phyloP scores from a whole-genome alignment of 2,329 filamentous ascomycete genomes.

The Xylariaceae sp. region DNA sequence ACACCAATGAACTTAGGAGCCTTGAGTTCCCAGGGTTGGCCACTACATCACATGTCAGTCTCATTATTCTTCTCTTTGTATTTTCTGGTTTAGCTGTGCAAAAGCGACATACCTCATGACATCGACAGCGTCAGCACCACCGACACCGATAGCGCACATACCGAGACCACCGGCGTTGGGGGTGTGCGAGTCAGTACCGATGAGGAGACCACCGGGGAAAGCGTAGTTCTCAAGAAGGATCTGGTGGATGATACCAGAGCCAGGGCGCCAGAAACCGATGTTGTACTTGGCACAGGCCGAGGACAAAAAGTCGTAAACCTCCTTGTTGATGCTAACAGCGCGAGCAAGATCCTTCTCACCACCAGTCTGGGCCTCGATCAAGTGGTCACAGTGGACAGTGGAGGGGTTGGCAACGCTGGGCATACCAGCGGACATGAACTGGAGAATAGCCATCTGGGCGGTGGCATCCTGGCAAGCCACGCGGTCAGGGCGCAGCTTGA shows the following conservation, averaged over 20 bases:
- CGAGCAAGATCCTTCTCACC: slow-evolving; percentile 89
- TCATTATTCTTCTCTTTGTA: background rate
- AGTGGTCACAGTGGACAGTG: slow-evolving; percentile 97
- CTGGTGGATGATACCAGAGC: slow-evolving; percentile 99
- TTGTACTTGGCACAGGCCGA: slow-evolving; percentile 97
- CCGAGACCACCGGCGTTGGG: slow-evolving; percentile 95
- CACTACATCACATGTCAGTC: background rate
- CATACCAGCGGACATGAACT: slow-evolving; percentile 99
- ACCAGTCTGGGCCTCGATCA: slow-evolving; percentile 96
- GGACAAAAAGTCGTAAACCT: slow-evolving; percentile 96
- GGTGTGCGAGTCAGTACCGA: slow-evolving; percentile 96
- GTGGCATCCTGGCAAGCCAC: slow-evolving; percentile 99
- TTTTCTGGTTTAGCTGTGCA: slow-evolving; percentile 5
- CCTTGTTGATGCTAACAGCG: slow-evolving; percentile 93
- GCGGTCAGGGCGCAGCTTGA: slow-evolving; percentile 93
- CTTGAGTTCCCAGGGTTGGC: slow-evolving; percentile 89
- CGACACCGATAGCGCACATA: slow-evolving; percentile 92
- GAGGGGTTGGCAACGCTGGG: slow-evolving; percentile 87
- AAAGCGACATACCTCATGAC: slow-evolving; percentile 59
- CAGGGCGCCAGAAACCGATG: slow-evolving; percentile 99
- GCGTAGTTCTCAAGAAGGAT: slow-evolving; percentile 98
- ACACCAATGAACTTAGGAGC: slow-evolving; percentile 96
- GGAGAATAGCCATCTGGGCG: slow-evolving; percentile 98
- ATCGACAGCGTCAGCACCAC: slow-evolving; percentile 96
- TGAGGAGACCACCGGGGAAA: slow-evolving; percentile 96